Percentiles rank a stretch among this genome's conserved stretches.
phyloP scores from a whole-genome alignment of 1,284 basidiomycete species.

The Leccinum griseonigrum region DNA sequence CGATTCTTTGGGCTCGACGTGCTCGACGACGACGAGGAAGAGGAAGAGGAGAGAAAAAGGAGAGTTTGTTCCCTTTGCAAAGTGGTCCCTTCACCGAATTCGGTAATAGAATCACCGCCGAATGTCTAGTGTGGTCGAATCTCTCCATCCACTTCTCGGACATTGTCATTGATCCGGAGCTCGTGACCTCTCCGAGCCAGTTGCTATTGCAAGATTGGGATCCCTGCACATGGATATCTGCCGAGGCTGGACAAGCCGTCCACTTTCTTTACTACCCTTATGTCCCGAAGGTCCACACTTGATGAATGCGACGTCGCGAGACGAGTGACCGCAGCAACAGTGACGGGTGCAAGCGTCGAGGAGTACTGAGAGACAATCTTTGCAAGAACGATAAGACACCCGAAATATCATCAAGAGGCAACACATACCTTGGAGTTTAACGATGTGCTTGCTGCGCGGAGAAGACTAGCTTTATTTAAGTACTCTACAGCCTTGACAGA shows the following conservation, averaged over 20 bases:
- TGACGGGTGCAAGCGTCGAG: constrained; percentile 94
- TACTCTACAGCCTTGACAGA: constrained; percentile 94
- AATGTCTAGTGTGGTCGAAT: constrained; percentile 41
- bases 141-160: constrained; percentile 92
- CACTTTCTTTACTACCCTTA: constrained; percentile 97
- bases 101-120: constrained; percentile 76
- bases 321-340: constrained; percentile 93
- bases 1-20: constrained; percentile 13
- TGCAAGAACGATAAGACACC: constrained; percentile 12
- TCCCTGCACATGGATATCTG: constrained; percentile 93
- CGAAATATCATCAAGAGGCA: not conserved
- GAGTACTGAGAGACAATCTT: constrained; percentile 99
- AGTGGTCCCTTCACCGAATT: constrained; percentile 13
- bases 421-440: constrained; percentile 87
- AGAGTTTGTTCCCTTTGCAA: constrained; percentile 20
- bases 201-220: constrained; percentile 82
- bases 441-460: constrained; percentile 93
- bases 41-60: not conserved
- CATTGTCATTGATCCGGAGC: constrained; percentile 82
- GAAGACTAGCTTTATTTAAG: constrained; percentile 82
- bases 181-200: constrained; percentile 86
- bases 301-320: constrained; percentile 84
- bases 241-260: constrained; percentile 82
- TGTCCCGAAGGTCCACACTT: constrained; percentile 95
- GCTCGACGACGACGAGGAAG: constrained; percentile 15